Evolutionary conservation across 305 asterid genomes (phyloP), one percentile per base, ranked within the genome.

Genomic region (Plantago lanceolata): DNA sequence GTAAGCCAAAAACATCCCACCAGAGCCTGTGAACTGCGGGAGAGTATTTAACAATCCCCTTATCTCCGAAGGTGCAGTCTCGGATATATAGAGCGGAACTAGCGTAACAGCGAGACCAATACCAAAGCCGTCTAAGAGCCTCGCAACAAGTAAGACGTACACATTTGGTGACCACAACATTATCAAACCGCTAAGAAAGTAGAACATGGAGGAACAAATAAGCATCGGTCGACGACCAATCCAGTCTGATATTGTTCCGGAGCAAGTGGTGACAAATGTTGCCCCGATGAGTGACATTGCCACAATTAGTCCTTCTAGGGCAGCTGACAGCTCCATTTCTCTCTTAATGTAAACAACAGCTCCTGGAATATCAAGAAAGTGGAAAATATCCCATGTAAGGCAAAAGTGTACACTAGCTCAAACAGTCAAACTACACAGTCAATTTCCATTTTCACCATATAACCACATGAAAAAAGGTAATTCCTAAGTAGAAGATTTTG

Each of bases 211-310:
- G 3, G 97, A 85, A 24, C 73, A 49, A 54, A 90, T 88, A 59
- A 90, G 93, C 97, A 90, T 85, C 13, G 95, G 96, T 9, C 95
- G 96, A 8, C 97, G 89, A 37, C 96, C 97, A 57, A 90, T 31
- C 62, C 57, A 65, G 56, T 90, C 96, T 0, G 96, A 74, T 62
- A 90, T 67, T 24, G 94, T 77, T 52, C 97, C 97, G 1, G 95
- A 88, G 81, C 95, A 88, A 49, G 89, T 85, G 19, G 97, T 90
- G 66, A 90, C 69, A 24, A 84, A 59, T 1, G 89, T 84, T 57
- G 97, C 97, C 47, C 97, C 97, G 61, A 90, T 88, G 52, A 90
- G 91, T 20, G 95, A 88, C 95, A 80, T 90, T 4, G 97, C 97
- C 61, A 90, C 97, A 12, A 90, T 70, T 28, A 90, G 95, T 64